A percentile compares a stretch with the other conserved stretches of the same genome.
phyloP scores from a whole-genome alignment of 768 basidiomycete species.

The Phaeotremella fagi region DNA sequence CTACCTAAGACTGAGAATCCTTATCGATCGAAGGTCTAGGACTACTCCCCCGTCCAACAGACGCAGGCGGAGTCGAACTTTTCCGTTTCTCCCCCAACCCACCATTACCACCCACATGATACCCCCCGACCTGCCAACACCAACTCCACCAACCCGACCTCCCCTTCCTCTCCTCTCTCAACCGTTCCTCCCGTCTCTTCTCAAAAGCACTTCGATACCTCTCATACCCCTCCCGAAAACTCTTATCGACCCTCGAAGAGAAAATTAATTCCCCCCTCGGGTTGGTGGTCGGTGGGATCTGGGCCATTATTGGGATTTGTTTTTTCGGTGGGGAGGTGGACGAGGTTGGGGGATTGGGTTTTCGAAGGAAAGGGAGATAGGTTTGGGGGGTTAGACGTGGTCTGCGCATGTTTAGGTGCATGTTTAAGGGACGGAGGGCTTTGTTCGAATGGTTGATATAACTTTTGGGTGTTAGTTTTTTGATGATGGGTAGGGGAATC shows the following conservation, averaged over 20 bases:
- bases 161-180: slow-evolving; percentile 31
- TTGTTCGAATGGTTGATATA: slow-evolving; percentile 95
- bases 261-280: slow-evolving; percentile 97
- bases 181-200: slow-evolving; percentile 60
- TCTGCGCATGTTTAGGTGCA: slow-evolving; percentile 90
- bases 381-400: slow-evolving; percentile 47
- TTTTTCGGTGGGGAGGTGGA: slow-evolving; percentile 42
- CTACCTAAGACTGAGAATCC: no score
- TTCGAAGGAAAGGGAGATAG: slow-evolving; percentile 14
- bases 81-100: no score
- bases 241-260: slow-evolving; percentile 73
- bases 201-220: slow-evolving; percentile 85
- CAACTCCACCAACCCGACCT: no score
- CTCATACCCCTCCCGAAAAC: slow-evolving; percentile 87
- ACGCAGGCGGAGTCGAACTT: no score
- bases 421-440: slow-evolving; percentile 85
- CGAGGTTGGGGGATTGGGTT: slow-evolving; percentile 40
- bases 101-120: no score
- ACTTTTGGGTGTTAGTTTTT: slow-evolving; percentile 51
- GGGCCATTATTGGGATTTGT: slow-evolving; percentile 54
- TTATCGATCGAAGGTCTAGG: no score
- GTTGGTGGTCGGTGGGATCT: slow-evolving; percentile 83
- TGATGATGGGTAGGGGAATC: slow-evolving; percentile 5
- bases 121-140: no score
- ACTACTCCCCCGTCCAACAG: no score